Base-by-base conservation (phyloP, 2,329 filamentous ascomycete genomes). In the Alternaria incomplexa region DNA sequence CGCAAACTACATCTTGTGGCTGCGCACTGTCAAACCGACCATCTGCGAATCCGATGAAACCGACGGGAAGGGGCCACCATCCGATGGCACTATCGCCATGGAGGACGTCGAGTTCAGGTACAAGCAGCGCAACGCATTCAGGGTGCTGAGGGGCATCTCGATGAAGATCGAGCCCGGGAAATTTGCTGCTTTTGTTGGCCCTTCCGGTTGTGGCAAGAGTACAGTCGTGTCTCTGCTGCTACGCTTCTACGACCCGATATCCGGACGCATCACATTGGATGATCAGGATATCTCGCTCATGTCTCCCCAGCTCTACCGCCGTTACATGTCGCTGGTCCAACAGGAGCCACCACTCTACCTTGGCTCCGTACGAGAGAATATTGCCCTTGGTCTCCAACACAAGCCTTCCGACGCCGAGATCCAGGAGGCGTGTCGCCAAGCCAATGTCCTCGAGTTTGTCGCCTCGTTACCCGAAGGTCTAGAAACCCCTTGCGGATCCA, bases 291-390 rank as follows among this genome's bases (percentile, higher is more conserved):
- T 89, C 26, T 73, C 81, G 3, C 77, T 83, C 3, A 76, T 65
- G 23, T 51, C 30, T 11, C 61, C 56, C 4, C n/a, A 88, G 62
- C 85, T 83, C 9, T 83, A 97, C 30, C 90, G 94, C 58, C 89
- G 86, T 13, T 88, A 89, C 78, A 87, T 97, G 67, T 91, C 93
- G 0, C 89, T 97, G 13, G 94, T 97, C 10, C 93, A 90, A 30
- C 95, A 97, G 76, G 95, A 97, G 77, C 94, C 95, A 1, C 96
- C 93, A 0, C 83, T 97, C 1, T 97, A 97, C 81, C 93, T 96
- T 77, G 94, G 94, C 46, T 93, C 90, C 0, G 92, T 97, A 74
- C 87, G 86, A 69, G 93, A 97, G 20, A 97, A 97, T 76, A 92
- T 97, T 5, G 43, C 44, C 13, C 28, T 56, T 7, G 54, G 54